Base-by-base conservation (phyloP, 2,329 filamentous ascomycete genomes). In the Fusarium napiforme region DNA sequence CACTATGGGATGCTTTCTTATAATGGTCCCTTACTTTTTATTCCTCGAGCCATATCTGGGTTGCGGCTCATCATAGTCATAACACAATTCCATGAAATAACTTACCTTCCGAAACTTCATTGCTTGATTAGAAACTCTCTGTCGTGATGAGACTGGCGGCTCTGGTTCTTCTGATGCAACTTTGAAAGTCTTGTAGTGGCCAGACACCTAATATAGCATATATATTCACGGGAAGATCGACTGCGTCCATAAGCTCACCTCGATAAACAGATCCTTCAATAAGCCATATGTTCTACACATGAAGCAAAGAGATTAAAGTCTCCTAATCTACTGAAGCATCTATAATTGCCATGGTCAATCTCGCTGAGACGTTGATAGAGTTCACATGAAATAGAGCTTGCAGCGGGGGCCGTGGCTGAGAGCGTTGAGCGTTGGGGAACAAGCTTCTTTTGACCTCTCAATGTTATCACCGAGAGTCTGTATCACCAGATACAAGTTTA, bases 381-480 rank as follows among this genome's bases (percentile, higher is more conserved):
- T 21, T 46, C 12, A 21, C 8, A 9, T 5, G 9, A 15, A 21
- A 18, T 46, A 46, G 12, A 46, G 4, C 7, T 46, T 15, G 19
- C 16, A 28, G 21, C 43, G 23, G 12, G 23, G 12, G 14, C 12
- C 18, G 40, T 43, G 40, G 9, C 40, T 11, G n/a, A 42, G 39
- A n/a, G 21, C 14, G 14, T 42, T 42, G 21, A 15, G 14, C 21
- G 16, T 9, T 45, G 16, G 10, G 10, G 23, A 16, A 18, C 7
- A 23, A 26, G 16, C 11, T 4, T 26, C 42, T 26, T 45, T 45
- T 45, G 42, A 45, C 42, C 16, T 26, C 23, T 6, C 11, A 26
- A 9, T 1, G 10, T 26, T 26, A 26, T 14, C 11, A 19, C 7
- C 19, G 4, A 19, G 11, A 12, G 10, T 5, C 4, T 26, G 4